Conservation (phyloP, 2,329 filamentous ascomycete genomes). For the Chaetomiaceae sp. region DNA sequence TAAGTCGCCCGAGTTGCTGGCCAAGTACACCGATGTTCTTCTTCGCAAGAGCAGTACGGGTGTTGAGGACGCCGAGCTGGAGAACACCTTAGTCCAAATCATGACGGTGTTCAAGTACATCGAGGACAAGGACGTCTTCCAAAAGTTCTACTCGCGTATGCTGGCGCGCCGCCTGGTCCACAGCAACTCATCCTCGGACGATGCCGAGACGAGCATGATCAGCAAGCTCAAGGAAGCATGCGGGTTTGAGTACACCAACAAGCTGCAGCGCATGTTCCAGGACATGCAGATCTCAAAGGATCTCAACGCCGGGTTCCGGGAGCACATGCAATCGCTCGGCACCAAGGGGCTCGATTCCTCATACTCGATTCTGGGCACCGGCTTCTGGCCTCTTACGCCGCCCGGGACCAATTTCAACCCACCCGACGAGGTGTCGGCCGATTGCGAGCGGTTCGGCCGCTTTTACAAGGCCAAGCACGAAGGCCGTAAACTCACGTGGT, state of each 20-base stretch:
- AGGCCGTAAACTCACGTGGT: constrained; percentile 92
- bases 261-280: constrained; percentile 99
- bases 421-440: constrained; percentile 76
- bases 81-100: constrained; percentile 82
- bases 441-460: constrained; percentile 81
- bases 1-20: constrained; percentile 88
- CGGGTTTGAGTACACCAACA: constrained; percentile 99
- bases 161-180: constrained; percentile 91
- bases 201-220: constrained; percentile 99
- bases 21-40: constrained; percentile 90
- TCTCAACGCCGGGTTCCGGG: constrained; percentile 83
- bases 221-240: constrained; percentile 98
- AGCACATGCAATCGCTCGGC: constrained; percentile 62
- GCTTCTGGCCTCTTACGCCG: constrained; percentile 91
- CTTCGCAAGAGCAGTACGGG: constrained; percentile 90
- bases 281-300: constrained; percentile 99
- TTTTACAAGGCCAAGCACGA: constrained; percentile 98
- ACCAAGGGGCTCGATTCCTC: constrained; percentile 76
- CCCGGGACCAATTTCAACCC: constrained; percentile 86
- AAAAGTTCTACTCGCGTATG: constrained; percentile 98
- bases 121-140: constrained; percentile 99
- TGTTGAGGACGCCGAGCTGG: constrained; percentile 89
- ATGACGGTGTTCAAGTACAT: constrained; percentile 99
- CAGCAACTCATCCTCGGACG: constrained; percentile 90
- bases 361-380: constrained; percentile 90